Evolutionary conservation across 2,329 filamentous ascomycete species (phyloP).

Genomic region (Apiospora saccharicola): DNA sequence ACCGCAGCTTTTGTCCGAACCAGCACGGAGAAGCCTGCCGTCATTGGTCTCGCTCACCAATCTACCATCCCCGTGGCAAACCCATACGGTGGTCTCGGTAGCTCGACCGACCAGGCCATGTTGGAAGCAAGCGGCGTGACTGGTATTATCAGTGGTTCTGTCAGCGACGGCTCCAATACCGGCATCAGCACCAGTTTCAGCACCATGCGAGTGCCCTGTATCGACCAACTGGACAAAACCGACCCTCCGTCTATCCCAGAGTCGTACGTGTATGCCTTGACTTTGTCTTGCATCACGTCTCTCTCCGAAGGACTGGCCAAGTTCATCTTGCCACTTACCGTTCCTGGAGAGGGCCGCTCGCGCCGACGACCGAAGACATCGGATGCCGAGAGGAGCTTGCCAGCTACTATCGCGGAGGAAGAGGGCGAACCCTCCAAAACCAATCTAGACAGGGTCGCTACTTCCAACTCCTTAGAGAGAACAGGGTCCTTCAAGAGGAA

Average conservation of each 20-base stretch:
- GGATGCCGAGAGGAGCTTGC: constrained; percentile 53
- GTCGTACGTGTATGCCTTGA: constrained; percentile 91
- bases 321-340: constrained; percentile 89
- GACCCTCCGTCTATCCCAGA: constrained; percentile 86
- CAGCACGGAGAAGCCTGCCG: constrained; percentile 85
- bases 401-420: constrained; percentile 47
- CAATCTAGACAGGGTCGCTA: constrained; percentile 39
- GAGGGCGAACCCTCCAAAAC: constrained; percentile 40
- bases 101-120: constrained; percentile 81
- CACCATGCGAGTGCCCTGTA: constrained; percentile 82
- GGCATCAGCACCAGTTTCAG: constrained; percentile 95
- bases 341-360: constrained; percentile 71
- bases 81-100: constrained; percentile 61
- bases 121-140: constrained; percentile 87
- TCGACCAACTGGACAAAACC: constrained; percentile 93
- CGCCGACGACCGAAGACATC: constrained; percentile 56
- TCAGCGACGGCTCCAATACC: constrained; percentile 71
- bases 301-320: constrained; percentile 93
- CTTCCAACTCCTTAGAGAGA: constrained; percentile 56
- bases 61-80: constrained; percentile 79
- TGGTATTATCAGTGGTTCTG: constrained; percentile 81
- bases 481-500: constrained; percentile 76
- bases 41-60: constrained; percentile 89
- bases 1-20: constrained; percentile 90
- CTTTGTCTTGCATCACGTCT: constrained; percentile 86